Base-by-base conservation (phyloP, 2,329 filamentous ascomycete genomes). In the Ophiostoma angusticollis region DNA sequence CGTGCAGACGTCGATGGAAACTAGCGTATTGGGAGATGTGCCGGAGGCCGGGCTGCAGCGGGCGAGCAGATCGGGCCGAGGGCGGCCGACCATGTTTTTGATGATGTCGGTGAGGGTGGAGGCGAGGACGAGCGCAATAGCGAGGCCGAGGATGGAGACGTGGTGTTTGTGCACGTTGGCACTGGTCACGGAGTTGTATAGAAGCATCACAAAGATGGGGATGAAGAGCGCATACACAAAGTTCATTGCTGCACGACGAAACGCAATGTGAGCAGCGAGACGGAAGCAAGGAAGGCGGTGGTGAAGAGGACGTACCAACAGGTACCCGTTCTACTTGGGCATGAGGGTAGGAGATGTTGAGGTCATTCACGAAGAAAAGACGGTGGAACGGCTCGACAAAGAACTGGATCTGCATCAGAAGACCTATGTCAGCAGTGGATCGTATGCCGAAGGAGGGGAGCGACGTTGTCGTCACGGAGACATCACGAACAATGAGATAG, bases 331-430 rank as follows among this genome's bases (percentile, higher is more conserved):
- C 87, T 36, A 80, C 61, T 41, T 80, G 68, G 17, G 91, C 85
- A 60, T 93, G 82, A 1, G 91, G 91, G 53, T 81, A 95, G 47
- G 84, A 79, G 43, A 96, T 85, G 35, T 76, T 67, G 18, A 83
- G 70, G 56, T 96, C 85, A 55, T 86, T 82, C 45, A 96, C 72
- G 47, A 76, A 82, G 63, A 98, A 96, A 75, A 95, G 82, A 61
- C 84, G 85, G 58, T 96, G 86, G 57, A 96, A 96, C 0, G 91
- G 91, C 44, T 80, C 78, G 50, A 84, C 70, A 48, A 81, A 67
- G 50, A 82, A 63, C 58, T 76, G 68, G 31, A 84, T 67, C 71
- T 84, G 8, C 48, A 31, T 24, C 3, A 34, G 11, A 13, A 28
- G 11, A 13, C n/a, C n/a, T n/a, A n/a, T 6, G 35, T 37, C 4